Percentiles rank a stretch among this genome's conserved stretches.
These are phyloP conservation scores for Jacaranda copaia DNA, from an alignment of 257 asterid species.

Conservation along the genomic window DNA sequence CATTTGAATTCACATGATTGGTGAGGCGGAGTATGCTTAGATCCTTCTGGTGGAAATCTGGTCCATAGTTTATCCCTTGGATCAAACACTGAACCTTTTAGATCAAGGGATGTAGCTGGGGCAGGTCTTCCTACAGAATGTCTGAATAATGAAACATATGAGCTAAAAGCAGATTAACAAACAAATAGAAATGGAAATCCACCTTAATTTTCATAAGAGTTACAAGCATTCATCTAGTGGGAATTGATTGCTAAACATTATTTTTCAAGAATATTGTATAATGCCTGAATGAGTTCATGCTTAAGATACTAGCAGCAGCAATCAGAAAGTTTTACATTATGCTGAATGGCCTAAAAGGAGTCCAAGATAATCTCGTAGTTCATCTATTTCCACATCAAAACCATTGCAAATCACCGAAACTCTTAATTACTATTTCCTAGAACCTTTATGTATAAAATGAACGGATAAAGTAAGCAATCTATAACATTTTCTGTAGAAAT, in stretches of 20 bases:
- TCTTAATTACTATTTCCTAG: too few species aligned
- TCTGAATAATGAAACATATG: conserved; percentile 56
- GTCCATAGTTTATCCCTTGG: conserved; percentile 85
- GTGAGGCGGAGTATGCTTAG: conserved; percentile 93
- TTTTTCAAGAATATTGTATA: too few species aligned
- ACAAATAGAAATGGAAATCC: background rate
- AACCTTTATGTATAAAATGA: too few species aligned
- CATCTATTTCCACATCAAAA: too few species aligned
- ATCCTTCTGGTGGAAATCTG: conserved; percentile 83
- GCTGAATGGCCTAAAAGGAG: too few species aligned
- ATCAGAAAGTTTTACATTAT: too few species aligned
- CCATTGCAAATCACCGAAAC: too few species aligned
- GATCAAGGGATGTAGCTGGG: conserved; percentile 69
- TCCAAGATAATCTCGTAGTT: too few species aligned
- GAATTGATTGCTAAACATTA: background rate
- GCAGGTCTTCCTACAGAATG: conserved; percentile 92
- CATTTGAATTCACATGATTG: conserved; percentile 89
- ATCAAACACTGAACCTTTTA: conserved; percentile 72
- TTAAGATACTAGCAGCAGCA: too few species aligned
- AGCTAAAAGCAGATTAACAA: conserved; percentile 34
- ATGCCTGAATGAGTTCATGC: too few species aligned
- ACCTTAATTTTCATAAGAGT: background rate
- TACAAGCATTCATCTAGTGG: background rate
- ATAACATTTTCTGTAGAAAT: too few species aligned
- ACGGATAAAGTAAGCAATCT: too few species aligned